Evolutionary conservation across 371 early-diverging fungal genomes (phyloP).

Genomic region (Capillidium heterosporum): DNA sequence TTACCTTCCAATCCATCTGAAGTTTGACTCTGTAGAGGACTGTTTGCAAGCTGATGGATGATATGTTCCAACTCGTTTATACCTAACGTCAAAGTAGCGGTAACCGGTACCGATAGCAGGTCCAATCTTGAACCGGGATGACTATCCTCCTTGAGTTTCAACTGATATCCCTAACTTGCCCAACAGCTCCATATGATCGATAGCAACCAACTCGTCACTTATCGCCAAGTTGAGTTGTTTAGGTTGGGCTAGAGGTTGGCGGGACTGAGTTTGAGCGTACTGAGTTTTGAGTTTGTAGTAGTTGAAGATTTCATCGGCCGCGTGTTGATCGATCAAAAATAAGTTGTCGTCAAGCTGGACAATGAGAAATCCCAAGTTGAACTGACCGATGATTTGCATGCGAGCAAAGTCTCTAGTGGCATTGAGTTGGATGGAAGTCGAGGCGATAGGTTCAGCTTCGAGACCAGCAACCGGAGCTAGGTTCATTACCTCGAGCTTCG

Average conservation of each 20-base stretch:
- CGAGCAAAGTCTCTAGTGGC: conserved; percentile 61
- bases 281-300: neutral
- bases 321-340: conserved; percentile 97
- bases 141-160: conserved; percentile 30
- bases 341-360: conserved; percentile 31
- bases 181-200: conserved; percentile 51
- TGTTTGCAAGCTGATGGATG: conserved; percentile 7
- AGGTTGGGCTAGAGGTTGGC: conserved; percentile 16
- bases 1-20: no score
- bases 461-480: no score
- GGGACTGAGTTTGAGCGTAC: conserved; percentile 7
- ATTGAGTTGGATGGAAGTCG: neutral
- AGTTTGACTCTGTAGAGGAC: conserved; percentile 8
- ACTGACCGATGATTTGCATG: conserved; percentile 91
- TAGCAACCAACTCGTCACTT: conserved; percentile 57
- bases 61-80: conserved; percentile 17
- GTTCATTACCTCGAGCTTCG: no score
- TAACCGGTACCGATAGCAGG: conserved; percentile 42
- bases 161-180: conserved; percentile 62
- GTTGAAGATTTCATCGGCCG: conserved; percentile 73
- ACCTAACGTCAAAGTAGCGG: conserved; percentile 38
- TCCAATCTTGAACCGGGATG: conserved; percentile 38
- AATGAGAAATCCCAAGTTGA: conserved; percentile 97
- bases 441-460: neutral
- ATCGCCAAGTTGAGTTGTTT: conserved; percentile 44